Evolutionary conservation across 2,329 filamentous ascomycete species (phyloP), one percentile per base, ranked within the genome.

Genomic region (Aureobasidium subglaciale): DNA sequence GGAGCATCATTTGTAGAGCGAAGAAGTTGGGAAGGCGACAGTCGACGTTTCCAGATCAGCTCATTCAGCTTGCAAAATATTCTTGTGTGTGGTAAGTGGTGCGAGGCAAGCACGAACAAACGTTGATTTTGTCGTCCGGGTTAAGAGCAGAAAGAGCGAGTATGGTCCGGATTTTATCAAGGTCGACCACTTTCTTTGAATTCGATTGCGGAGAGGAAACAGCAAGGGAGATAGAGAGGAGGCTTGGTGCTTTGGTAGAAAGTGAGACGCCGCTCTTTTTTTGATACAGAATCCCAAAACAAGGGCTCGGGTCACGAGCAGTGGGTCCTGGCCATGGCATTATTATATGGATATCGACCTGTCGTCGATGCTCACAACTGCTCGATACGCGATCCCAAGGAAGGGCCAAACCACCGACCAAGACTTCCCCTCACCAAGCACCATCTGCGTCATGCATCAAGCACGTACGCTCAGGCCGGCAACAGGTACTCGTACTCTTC

Each of bases 281-380:
- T 38, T 35, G 46, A 29, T 50, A 50, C 46, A 18, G 20, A 50
- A 1, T 18, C 22, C 34, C 46, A 38, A 38, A 50, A 27, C 46
- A 35, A n/a, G 30, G 43, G 43, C 18, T 35, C 18, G 20, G 43
- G 43, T 35, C 13, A n/a, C 30, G 13, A n/a, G 38, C n/a, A n/a
- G 46, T 50, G 46, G 46, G 46, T 50, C 43, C 34, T 49, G 45
- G n/a, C 32, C 46, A 38, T 38, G 46, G 46, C 46, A 50, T 50
- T 50, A 50, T 38, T 38, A 50, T 48, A 48, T 35, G 29, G 43
- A 46, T 29, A 48, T 35, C 43, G 43, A 46, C 42, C 42, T 37
- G 20, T 32, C 45, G 30, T 35, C 32, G 20, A 48, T 24, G 30
- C 4, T 20, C 43, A 13, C 13, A 34, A 35, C 30, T 35, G 43